Base-by-base conservation (phyloP, 1,139 yeast species). In the Geotrichum bryndzae region DNA sequence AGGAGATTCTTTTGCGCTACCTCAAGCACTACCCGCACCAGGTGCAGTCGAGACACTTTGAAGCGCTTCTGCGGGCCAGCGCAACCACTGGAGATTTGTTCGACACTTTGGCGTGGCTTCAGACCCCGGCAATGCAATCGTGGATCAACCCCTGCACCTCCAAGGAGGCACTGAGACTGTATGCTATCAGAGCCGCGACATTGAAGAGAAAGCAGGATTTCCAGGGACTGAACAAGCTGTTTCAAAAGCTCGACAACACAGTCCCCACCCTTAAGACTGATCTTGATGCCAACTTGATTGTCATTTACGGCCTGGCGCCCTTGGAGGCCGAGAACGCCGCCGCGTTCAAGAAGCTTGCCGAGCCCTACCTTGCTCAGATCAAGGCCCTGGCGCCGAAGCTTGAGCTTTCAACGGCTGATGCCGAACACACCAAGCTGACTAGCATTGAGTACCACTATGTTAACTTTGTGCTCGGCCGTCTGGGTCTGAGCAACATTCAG, bases 291-390 rank as follows among this genome's bases (percentile, higher is more conserved):
- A 51, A 61, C 41, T 45, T 60, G 55, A 41, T 62, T n/a, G 54
- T 60, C 41, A 35, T 62, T 23, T 62, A 62, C 53, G 64, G 64
- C 3, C 57, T 62, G 33, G 61, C 61, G 4, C 61, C 63, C 22
- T 41, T 33, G 27, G 51, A 52, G 31, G 27, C 59, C 18, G 45
- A 29, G 11, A 46, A 51, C 57, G 50, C 59, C n/a, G 57, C 52
- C 18, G 38, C 22, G 11, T 27, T 56, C 35, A 52, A 41, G 22
- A 29, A 52, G 31, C 18, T 57, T n/a, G 56, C 51, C 13, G n/a
- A 27, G 5, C 58, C 58, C 6, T 51, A 54, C 52, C 51, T 59
- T 50, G 38, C 51, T 11, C 7, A 33, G 27, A 25, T 59, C 22
- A 41, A 41, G 48, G 11, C 51, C 11, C 31, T 22, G 13, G 31